phyloP scores from a whole-genome alignment of 768 basidiomycete genomes.

The Filobasidium wieringae region DNA sequence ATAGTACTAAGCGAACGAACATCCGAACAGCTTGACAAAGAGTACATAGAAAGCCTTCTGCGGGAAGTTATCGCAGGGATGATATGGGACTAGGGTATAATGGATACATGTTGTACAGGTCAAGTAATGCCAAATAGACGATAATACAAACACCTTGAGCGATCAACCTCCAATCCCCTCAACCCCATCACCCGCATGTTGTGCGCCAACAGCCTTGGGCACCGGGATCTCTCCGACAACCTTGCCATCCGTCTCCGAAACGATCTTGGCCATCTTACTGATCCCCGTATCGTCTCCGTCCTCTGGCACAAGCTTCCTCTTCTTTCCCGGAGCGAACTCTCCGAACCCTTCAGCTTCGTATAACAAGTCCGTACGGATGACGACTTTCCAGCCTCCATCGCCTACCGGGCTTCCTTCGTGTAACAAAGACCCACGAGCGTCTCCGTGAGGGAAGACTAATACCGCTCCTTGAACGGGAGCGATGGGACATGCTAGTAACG shows the following conservation, averaged over 20 bases:
- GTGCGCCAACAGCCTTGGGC: constrained; percentile 7
- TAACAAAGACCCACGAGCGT: constrained; percentile 35
- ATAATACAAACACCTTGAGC: neutral
- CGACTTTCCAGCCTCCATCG: constrained; percentile 34
- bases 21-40: too few species aligned
- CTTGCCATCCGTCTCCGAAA: neutral
- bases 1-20: too few species aligned
- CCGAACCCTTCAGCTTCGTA: constrained; percentile 38
- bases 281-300: neutral
- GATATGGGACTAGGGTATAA: too few species aligned
- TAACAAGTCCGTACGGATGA: constrained; percentile 38
- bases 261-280: constrained; percentile 11
- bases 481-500: constrained; percentile 46
- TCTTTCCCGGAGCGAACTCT: constrained; percentile 20
- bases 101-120: too few species aligned
- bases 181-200: constrained; percentile 7
- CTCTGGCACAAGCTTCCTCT: constrained; percentile 10
- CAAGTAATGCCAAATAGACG: too few species aligned
- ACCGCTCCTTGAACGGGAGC: constrained; percentile 46
- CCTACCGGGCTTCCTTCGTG: constrained; percentile 39
- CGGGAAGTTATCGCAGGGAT: too few species aligned
- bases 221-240: constrained; percentile 6
- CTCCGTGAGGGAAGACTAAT: constrained; percentile 44
- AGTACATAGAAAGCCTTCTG: too few species aligned
- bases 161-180: constrained; percentile 11